A percentile compares a stretch with the other conserved stretches of the same genome.
Conservation (phyloP, 805 yeast genomes). For the Brettanomyces sp. region DNA sequence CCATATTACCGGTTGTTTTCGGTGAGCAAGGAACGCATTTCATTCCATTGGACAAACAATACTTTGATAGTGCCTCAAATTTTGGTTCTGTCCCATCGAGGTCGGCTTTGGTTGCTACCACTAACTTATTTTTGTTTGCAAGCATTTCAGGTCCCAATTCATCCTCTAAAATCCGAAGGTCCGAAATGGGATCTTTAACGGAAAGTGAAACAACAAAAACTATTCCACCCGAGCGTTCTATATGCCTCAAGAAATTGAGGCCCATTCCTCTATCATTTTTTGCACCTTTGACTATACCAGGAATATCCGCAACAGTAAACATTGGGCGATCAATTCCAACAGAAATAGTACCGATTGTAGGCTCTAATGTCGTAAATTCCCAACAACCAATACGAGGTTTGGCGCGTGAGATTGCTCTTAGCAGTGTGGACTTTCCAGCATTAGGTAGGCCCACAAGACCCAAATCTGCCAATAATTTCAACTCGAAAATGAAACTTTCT, state of each 20-base stretch:
- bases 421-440: constrained; percentile 88
- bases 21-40: constrained; percentile 82
- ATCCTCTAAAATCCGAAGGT: constrained; percentile 47
- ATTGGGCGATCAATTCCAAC: constrained; percentile 53
- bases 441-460: constrained; percentile 95
- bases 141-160: constrained; percentile 68
- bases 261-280: constrained; percentile 85
- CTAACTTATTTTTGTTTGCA: constrained; percentile 50
- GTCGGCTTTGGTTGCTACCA: constrained; percentile 95
- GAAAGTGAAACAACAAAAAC: constrained; percentile 82
- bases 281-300: constrained; percentile 91
- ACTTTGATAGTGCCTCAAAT: constrained; percentile 35
- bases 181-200: constrained; percentile 52
- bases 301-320: constrained; percentile 95
- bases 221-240: constrained; percentile 84
- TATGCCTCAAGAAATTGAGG: constrained; percentile 80
- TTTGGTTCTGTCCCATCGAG: constrained; percentile 42
- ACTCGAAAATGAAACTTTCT: constrained; percentile 64
- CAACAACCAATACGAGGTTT: constrained; percentile 90
- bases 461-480: constrained; percentile 82
- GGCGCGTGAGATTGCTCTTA: constrained; percentile 82
- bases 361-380: constrained; percentile 92
- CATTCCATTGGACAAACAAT: constrained; percentile 44
- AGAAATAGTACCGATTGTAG: constrained; percentile 82
- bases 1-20: constrained; percentile 58